Evolutionary conservation across 371 early-diverging fungal species (phyloP), one percentile per base, ranked within the genome.

Genomic region (Saksenaea oblongispora): DNA sequence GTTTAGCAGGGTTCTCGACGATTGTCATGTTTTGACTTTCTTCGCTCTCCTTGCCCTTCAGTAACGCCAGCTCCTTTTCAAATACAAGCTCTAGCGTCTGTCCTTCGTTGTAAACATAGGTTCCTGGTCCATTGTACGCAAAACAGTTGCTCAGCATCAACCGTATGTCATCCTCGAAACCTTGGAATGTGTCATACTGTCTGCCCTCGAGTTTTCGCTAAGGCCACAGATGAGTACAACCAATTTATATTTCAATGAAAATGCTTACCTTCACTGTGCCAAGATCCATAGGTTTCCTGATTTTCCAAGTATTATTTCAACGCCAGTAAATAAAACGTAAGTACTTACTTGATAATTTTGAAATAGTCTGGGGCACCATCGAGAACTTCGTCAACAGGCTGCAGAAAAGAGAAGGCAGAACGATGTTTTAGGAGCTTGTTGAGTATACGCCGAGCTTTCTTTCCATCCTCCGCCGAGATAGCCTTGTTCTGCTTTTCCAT

Each of bases 281-380:
- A 31, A 98, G 63, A 71, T 99, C 99, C 98, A 99, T 99, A 10
- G 99, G 99, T 61, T 89, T 70, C 67, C 91, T 95, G 69, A 94
- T 36, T n/a, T 24, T 28, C 18, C 9, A 31, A 51, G 17, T 18
- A 60, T 15, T 3, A 17, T 17, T 10, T 47, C 22, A 47, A 10
- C 11, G 22, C 22, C 1, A 27, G 28, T n/a, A 18, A n/a, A 54
- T 34, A 54, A 58, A 34, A 53, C 62, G 2, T n/a, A 3, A 41
- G 7, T 14, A 62, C 65, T 58, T 72, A 72, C 72, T 76, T 78
- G 35, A 81, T 76, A 36, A 74, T 67, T 7, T 61, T 60, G 53
- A 72, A 78, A 18, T 81, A 81, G 15, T 65, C 63, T 7, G 75
- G 79, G 31, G 87, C 85, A 9, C 85, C 83, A 58, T 87, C 88